Conservation (phyloP, 768 basidiomycete genomes). For the Naganishia onofrii region DNA sequence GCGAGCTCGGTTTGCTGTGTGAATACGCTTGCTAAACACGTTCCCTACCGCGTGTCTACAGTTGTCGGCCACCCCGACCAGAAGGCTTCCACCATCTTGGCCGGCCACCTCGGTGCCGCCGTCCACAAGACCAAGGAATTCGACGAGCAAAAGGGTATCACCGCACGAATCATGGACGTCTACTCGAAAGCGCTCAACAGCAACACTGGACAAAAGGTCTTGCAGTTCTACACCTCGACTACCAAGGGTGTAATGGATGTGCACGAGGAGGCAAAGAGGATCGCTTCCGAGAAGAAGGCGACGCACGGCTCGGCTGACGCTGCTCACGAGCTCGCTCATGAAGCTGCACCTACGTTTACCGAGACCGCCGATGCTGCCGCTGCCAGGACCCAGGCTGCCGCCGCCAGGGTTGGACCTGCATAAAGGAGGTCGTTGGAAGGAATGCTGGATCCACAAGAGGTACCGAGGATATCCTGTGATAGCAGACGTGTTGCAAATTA, state of each 20-base stretch:
- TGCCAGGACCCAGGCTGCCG: conserved; percentile 6
- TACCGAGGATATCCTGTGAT: not conserved
- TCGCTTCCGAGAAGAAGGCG: conserved; percentile 55
- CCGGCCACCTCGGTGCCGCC: conserved; percentile 37
- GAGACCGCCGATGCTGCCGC: conserved; percentile 26
- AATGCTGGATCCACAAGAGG: not conserved
- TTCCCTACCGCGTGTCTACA: not conserved
- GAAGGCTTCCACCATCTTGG: conserved; percentile 26
- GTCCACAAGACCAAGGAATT: conserved; percentile 70
- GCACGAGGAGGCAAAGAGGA: conserved; percentile 85
- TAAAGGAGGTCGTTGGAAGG: not conserved
- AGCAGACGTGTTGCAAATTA: not conserved
- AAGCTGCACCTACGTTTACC: conserved; percentile 24
- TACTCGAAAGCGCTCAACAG: conserved; percentile 64
- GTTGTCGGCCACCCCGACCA: conserved; percentile 62
- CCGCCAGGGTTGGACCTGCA: conserved; percentile 5
- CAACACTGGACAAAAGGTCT: conserved; percentile 71
- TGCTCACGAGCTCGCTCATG: conserved; percentile 29
- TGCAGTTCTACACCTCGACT: conserved; percentile 78
- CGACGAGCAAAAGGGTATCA: conserved; percentile 76
- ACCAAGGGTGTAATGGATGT: conserved; percentile 86
- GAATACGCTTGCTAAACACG: not conserved
- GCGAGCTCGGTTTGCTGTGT: not conserved
- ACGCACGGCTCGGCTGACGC: conserved; percentile 21
- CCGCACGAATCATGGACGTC: conserved; percentile 65